Conservation (phyloP, 1,284 basidiomycete species). For the Melampsora occidentalis region DNA sequence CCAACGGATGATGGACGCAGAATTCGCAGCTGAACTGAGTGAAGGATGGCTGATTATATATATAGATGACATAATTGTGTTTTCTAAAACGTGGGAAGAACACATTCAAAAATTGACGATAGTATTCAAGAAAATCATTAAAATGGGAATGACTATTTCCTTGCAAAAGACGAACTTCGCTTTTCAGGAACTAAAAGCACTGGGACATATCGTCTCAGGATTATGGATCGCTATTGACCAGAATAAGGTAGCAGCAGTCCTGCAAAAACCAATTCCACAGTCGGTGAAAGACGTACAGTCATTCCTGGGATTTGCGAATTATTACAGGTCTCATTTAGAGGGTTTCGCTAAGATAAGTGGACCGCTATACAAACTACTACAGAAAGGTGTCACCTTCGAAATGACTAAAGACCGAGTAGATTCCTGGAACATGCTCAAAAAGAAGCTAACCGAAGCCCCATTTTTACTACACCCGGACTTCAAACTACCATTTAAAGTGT, state of each 20-base stretch:
- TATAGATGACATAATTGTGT: neutral
- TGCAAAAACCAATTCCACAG: slow-evolving; percentile 55
- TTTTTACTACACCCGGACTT: neutral
- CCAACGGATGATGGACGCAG: neutral
- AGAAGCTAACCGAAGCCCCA: slow-evolving; percentile 3
- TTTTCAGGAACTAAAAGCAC: neutral
- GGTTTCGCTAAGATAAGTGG: too few species aligned
- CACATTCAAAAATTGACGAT: neutral
- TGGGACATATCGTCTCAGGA: slow-evolving; percentile 55
- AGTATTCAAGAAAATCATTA: too few species aligned
- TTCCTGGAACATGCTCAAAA: neutral
- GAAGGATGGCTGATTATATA: slow-evolving; percentile 26
- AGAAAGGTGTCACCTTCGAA: too few species aligned
- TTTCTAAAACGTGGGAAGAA: slow-evolving; percentile 1
- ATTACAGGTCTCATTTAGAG: slow-evolving; percentile 41
- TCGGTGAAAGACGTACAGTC: slow-evolving; percentile 52
- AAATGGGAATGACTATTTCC: neutral
- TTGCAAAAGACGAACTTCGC: slow-evolving; percentile 16
- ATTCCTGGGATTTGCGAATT: slow-evolving; percentile 57
- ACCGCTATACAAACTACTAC: too few species aligned
- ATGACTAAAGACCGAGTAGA: neutral
- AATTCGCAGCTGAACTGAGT: slow-evolving; percentile 3
- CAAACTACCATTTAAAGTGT: neutral
- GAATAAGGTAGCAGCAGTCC: slow-evolving; percentile 55
- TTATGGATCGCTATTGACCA: slow-evolving; percentile 56